Evolutionary conservation across 2,329 filamentous ascomycete genomes (phyloP).

Genomic region (Bimuria novae-zelandiae): DNA sequence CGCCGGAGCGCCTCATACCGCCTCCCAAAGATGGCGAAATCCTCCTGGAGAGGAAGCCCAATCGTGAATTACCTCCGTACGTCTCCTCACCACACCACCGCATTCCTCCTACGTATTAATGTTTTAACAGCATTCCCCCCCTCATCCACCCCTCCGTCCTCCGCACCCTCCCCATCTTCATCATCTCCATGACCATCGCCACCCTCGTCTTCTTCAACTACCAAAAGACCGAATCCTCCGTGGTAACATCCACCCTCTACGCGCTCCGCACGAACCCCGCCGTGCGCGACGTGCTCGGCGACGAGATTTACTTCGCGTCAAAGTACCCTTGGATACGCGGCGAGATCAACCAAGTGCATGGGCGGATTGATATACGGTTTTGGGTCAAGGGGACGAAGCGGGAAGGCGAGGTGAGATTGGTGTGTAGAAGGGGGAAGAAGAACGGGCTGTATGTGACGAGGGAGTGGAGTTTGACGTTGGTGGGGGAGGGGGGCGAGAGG

Average conservation of each 20-base stretch:
- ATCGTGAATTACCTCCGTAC: slow-evolving; percentile 43
- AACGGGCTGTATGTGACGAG: slow-evolving; percentile 80
- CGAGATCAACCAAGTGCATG: slow-evolving; percentile 92
- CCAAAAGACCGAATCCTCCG: slow-evolving; percentile 88
- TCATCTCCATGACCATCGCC: slow-evolving; percentile 69
- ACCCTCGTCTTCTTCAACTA: slow-evolving; percentile 97
- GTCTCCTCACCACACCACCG: slow-evolving; percentile 4
- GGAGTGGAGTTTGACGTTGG: slow-evolving; percentile 82
- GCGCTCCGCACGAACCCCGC: slow-evolving; percentile 78
- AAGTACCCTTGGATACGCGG: slow-evolving; percentile 56
- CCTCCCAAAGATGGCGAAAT: slow-evolving; percentile 44
- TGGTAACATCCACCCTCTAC: slow-evolving; percentile 84
- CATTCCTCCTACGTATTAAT: neutral
- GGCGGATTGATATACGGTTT: slow-evolving; percentile 85
- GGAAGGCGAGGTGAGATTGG: slow-evolving; percentile 78
- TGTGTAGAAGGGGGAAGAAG: slow-evolving; percentile 70
- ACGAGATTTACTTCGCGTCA: slow-evolving; percentile 61
- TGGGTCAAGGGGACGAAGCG: slow-evolving; percentile 78
- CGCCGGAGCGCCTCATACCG: slow-evolving; percentile 42
- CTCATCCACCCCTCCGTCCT: slow-evolving; percentile 38
- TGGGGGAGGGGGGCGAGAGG: slow-evolving; percentile 66
- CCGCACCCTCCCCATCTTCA: slow-evolving; percentile 80
- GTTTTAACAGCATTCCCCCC: slow-evolving; percentile 33
- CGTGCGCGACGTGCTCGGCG: slow-evolving; percentile 79
- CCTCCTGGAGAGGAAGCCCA: slow-evolving; percentile 37